Conservation (phyloP, 2,329 filamentous ascomycete genomes). For the Pseudopyrenochaeta lycopersici region DNA sequence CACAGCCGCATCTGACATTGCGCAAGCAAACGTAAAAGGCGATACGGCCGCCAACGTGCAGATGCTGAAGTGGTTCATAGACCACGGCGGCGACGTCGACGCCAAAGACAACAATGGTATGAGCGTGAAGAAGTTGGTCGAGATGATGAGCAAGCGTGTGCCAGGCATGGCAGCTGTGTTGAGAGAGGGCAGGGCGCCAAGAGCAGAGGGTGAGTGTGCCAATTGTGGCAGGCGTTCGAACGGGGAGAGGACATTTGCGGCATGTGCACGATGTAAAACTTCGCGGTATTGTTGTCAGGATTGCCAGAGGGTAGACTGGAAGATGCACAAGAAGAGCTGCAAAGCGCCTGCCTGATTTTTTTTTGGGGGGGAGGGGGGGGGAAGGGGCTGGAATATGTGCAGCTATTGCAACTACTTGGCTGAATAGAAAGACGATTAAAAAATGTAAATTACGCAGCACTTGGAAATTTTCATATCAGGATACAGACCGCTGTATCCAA, state of each 20-base stretch:
- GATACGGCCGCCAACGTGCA: constrained; percentile 15
- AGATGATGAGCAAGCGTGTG: constrained; percentile 20
- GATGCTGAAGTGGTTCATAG: constrained; percentile 26
- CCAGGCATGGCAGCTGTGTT: constrained; percentile 14
- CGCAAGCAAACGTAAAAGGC: constrained; percentile 18
- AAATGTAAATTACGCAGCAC: no score
- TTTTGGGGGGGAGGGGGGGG: no score
- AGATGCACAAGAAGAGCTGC: constrained; percentile 22
- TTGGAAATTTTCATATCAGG: no score
- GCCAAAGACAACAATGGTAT: constrained; percentile 26
- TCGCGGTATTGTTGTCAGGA: constrained; percentile 20
- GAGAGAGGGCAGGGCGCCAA: constrained; percentile 7
- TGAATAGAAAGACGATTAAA: no score
- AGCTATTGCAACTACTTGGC: no score
- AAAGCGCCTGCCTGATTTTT: background rate
- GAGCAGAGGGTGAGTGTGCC: constrained; percentile 13
- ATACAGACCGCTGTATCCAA: no score
- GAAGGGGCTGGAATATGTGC: no score
- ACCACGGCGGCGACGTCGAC: constrained; percentile 27
- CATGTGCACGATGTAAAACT: constrained; percentile 20
- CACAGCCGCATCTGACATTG: constrained; percentile 20
- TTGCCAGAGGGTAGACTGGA: constrained; percentile 28
- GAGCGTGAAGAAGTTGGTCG: constrained; percentile 17
- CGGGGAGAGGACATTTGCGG: constrained; percentile 14
- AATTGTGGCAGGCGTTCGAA: background rate